Evolutionary conservation across 768 basidiomycete species (phyloP), one percentile per base, ranked within the genome.

Genomic region (Chalciporus sphaerocephalus): DNA sequence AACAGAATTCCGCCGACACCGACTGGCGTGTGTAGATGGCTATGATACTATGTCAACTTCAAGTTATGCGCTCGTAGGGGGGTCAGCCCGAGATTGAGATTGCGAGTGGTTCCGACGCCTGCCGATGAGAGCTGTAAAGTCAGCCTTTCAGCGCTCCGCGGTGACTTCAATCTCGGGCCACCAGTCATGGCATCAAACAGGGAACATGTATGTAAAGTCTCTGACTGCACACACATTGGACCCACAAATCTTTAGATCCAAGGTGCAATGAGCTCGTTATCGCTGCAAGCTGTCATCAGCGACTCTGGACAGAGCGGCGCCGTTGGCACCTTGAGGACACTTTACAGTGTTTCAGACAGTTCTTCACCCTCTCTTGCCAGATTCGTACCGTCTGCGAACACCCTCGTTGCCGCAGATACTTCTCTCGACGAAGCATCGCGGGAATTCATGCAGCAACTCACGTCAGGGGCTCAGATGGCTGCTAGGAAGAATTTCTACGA

Each of bases 401-500:
- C 52, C 18, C 48, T 53, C 36, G 32, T 58, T 22, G 41, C 45
- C 32, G 33, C 46, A 5, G 38, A 35, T 13, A 15, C 5, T 13
- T 22, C 33, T 22, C 52, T 40, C 15, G 40, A 53, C 18, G 22
- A 38, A 28, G 27, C 38, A 27, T 36, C 22, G 23, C 40, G 27
- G n/a, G 27, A 42, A 13, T 55, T 50, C 30, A 38, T 59, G 46
- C 38, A 15, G 8, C 40, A 60, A 12, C 67, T 81, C 40, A 72
- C 70, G 4, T 48, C 56, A 12, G 55, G 61, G 28, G 74, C 75
- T 10, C 66, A 72, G 40, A 54, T 50, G 2, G 62, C 71, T 2
- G 76, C 80, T 3, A 60, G 55, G 21, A 61, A 68, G 3, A 62
- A 69, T 9, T 58, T 67, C 10, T 75, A 70, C 54, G 74, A 75